Evolutionary conservation across 1,284 basidiomycete genomes (phyloP), one percentile per base, ranked within the genome.

Genomic region (Porodaedalea pini): DNA sequence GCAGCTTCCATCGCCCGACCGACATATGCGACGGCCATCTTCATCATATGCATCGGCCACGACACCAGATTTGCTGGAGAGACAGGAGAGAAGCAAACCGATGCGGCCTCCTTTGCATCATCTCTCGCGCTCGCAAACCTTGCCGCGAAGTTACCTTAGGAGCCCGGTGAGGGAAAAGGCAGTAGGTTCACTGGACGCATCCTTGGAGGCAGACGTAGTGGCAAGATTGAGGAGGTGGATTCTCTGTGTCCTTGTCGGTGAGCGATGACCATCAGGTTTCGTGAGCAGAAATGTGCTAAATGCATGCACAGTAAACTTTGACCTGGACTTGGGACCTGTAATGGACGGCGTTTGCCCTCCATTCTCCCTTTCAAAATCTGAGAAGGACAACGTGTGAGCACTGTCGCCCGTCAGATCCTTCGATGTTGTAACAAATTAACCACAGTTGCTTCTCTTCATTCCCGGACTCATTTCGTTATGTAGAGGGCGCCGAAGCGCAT

Each of bases 361-460:
- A 4, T 74, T 83, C 25, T 75, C 72, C 62, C 75, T 96, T 58
- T 81, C 76, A 51, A 79, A 78, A 62, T 76, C 74, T 39, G 92
- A 89, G 71, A 79, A 76, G 61, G 90, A 90, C 65, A 97, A 95
- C 66, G 88, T 97, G 92, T 94, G 39, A 66, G 89, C 78, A 8
- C 25, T 34, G 39, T 48, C 54, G 37, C 27, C 31, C 50, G 1
- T 13, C 29, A 27, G 13, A 44, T 31, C 37, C 21, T 39, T 44
- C 40, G 48, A 39, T 49, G 59, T 8, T 58, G 31, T 36, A 57
- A 44, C 55, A 21, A 69, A n/a, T 54, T 34, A 58, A 2, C 27
- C 44, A 57, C 59, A 94, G 94, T 56, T 93, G 94, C 4, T 98
- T 98, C 73, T 94, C 92, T 0, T 86, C 93, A 0, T 94, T 99